phyloP scores from a whole-genome alignment of 768 basidiomycete species.

The Podaxis sp. region DNA sequence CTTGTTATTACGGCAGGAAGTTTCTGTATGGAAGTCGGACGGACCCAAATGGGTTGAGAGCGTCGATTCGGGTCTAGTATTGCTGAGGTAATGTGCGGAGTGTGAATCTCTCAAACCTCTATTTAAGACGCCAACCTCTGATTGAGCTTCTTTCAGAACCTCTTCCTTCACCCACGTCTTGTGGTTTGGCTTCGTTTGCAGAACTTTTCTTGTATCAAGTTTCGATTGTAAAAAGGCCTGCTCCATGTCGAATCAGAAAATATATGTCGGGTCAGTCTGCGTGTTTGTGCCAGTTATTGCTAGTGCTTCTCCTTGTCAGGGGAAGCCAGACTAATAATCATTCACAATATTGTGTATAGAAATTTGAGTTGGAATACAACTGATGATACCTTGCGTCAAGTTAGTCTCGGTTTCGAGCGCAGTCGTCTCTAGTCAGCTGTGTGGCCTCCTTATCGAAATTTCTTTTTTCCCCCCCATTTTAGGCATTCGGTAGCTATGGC shows the following conservation, averaged over 20 bases:
- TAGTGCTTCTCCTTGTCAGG: constrained; percentile 48
- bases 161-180: constrained; percentile 11
- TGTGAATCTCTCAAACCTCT: constrained; percentile 5
- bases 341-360: constrained; percentile 59
- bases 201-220: constrained; percentile 47
- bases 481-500: constrained; percentile 86
- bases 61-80: not conserved
- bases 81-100: constrained; percentile 23
- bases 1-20: constrained; percentile 13
- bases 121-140: constrained; percentile 10
- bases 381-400: constrained; percentile 86
- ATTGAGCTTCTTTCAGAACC: constrained; percentile 4
- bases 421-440: constrained; percentile 25
- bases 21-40: constrained; percentile 4
- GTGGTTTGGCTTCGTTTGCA: constrained; percentile 26
- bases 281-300: constrained; percentile 45
- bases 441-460: constrained; percentile 50
- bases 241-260: constrained; percentile 70
- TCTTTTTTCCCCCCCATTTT: constrained; percentile 40
- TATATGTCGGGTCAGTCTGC: constrained; percentile 93
- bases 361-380: constrained; percentile 97
- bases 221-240: constrained; percentile 50
- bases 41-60: constrained; percentile 5
- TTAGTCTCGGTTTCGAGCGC: constrained; percentile 58
- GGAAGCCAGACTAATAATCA: constrained; percentile 55